Evolutionary conservation across 306 rosid genomes (phyloP).

Genomic region (Trichosanthes truncata): DNA sequence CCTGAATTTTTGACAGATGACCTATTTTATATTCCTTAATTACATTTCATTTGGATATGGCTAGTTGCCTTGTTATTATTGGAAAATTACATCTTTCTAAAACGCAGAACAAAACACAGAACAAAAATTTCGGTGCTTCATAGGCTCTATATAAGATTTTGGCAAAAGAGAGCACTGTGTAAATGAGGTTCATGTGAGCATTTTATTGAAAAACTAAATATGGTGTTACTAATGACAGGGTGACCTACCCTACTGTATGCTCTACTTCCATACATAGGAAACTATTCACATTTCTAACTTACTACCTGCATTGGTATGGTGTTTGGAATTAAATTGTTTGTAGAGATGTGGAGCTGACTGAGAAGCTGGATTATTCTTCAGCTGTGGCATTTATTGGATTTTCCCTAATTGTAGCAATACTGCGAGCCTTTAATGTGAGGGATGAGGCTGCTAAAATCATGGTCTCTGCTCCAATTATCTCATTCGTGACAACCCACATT

Average conservation of each 20-base stretch:
- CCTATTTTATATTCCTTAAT: neutral
- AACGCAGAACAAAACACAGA: neutral
- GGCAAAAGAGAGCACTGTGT: neutral
- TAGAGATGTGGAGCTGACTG: constrained; percentile 87
- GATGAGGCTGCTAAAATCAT: constrained; percentile 88
- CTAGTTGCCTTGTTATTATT: neutral
- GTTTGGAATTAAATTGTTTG: constrained; percentile 10
- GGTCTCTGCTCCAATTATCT: constrained; percentile 83
- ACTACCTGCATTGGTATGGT: neutral
- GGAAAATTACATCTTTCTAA: neutral
- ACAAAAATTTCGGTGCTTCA: neutral
- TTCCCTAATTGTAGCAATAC: constrained; percentile 54
- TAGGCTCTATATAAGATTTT: neutral
- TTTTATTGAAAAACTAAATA: neutral
- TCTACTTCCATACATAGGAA: neutral
- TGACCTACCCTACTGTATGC: neutral
- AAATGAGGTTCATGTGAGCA: neutral
- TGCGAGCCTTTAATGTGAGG: constrained; percentile 67
- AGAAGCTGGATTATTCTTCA: constrained; percentile 79
- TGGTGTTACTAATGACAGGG: neutral
- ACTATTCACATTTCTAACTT: neutral
- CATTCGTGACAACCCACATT: constrained; percentile 85
- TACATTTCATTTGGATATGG: neutral
- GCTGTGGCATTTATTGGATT: constrained; percentile 82
- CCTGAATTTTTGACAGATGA: neutral